Evolutionary conservation across 257 asterid genomes (phyloP), one percentile per base, ranked within the genome.

Genomic region (Apocynum venetum): DNA sequence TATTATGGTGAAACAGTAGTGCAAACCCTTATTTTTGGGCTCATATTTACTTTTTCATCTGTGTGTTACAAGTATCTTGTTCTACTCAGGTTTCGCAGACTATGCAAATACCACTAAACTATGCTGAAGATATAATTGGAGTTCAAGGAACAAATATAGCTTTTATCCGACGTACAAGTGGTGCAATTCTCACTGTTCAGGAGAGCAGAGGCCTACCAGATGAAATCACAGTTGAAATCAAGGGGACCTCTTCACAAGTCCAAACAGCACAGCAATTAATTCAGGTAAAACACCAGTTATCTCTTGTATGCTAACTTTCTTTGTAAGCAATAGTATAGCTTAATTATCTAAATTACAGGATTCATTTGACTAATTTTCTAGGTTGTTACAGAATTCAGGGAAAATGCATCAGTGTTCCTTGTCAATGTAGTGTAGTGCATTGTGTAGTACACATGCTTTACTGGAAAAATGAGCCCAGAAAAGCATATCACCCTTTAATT

Each of bases 91-190:
- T 94, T 68, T 85, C 92, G 49, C 92, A 92, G 87, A 92, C 89
- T 55, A 90, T 92, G 96, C 96, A 92, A 85, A 86, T 94, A 76
- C 97, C 98, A 41, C 90, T 92, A 17, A 76, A 83, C 14, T 94
- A 87, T 86, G 98, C 97, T 40, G 98, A 94, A 85, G 97, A 92
- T 75, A 89, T 94, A 73, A 92, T 92, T 52, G 98, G 98, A 73
- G 86, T 87, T 77, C 90, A 84, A 44, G 96, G 98, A 46, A 61
- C 93, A 55, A 92, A 88, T 80, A 94, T 94, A 66, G 96, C 89
- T 61, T 88, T 85, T 84, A 92, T 94, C 81, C 88, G 98, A 68
- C 90, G 90, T 52, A 88, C 88, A 41, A 89, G 97, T 82, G 92
- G 94, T 73, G 97, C 97, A 12, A 82, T 86, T 73, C 88, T 94